Conservation (phyloP, 495 filamentous ascomycete species). For the Pyrenula massariospora region DNA sequence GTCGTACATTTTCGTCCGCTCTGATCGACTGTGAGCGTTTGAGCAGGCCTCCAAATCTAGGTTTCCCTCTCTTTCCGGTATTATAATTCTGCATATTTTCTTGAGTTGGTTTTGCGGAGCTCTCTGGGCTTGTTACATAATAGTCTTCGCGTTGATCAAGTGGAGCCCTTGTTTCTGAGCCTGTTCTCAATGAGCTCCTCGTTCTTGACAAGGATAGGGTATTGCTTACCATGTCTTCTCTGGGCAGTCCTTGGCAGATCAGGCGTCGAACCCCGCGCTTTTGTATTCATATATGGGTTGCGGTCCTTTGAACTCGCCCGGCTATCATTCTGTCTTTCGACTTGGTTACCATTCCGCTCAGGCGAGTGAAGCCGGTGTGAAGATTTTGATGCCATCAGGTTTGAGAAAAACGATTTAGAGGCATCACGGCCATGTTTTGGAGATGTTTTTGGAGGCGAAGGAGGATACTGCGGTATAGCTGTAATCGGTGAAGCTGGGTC, state of each 20-base stretch:
- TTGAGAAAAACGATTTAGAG: constrained; percentile 46
- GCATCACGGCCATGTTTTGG: constrained; percentile 39
- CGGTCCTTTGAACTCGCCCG: constrained; percentile 32
- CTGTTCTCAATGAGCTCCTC: background rate
- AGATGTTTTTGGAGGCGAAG: constrained; percentile 30
- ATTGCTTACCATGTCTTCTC: background rate
- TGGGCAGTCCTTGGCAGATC: constrained; percentile 19
- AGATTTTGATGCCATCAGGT: constrained; percentile 41
- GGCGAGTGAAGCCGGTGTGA: constrained; percentile 23
- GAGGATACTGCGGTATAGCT: constrained; percentile 40
- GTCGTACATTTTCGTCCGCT: constrained; percentile 32
- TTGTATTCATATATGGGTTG: constrained; percentile 18
- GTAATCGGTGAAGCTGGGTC: constrained; percentile 17
- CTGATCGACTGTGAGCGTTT: constrained; percentile 59
- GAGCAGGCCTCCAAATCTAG: constrained; percentile 44
- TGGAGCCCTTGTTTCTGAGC: background rate
- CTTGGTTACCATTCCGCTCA: constrained; percentile 10
- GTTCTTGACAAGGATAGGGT: background rate
- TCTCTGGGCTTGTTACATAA: background rate
- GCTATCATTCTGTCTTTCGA: constrained; percentile 24
- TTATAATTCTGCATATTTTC: background rate
- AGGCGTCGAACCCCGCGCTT: constrained; percentile 29
- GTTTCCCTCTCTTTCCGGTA: constrained; percentile 30
- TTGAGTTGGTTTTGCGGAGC: background rate
- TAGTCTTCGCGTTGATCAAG: background rate